Base-by-base conservation (phyloP, 768 basidiomycete species). In the Asterophora lycoperdoides region DNA sequence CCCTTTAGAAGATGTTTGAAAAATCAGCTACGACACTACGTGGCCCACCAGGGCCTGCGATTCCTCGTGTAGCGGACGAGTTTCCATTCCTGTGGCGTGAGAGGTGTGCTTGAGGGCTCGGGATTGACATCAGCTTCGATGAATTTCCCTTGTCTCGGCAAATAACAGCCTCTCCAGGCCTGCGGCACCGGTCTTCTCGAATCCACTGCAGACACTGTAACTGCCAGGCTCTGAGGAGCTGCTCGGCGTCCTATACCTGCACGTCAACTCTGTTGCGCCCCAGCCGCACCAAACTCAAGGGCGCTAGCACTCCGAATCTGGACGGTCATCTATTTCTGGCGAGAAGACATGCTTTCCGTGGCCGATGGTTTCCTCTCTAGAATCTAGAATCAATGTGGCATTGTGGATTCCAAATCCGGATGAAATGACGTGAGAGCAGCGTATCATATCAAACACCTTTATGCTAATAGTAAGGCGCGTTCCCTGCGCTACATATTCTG, bases 111-210 rank as follows among this genome's bases (percentile, higher is more conserved):
- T 23, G 23, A 23, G 23, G 23, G 23, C 23, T 6, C 6, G 30
- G 30, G 30, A 9, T 32, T 17, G 35, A 14, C 42, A 4, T 48
- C 33, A 23, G 23, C 23, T 49, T 64, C 57, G 63, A 63, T 60
- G 58, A 58, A 54, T 60, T 56, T 53, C 48, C 58, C 53, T 52
- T 60, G 58, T 59, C 60, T 43, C 29, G 42, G 42, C 30, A 20
- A 32, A 41, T 61, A 50, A 50, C 52, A 30, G 51, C 41, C 50
- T 56, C 45, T 32, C 13, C 4, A 32, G 30, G 39, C 47, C 39
- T 44, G 51, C 60, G 60, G 60, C 50, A 54, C 62, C 53, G 54
- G 29, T 38, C 49, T 38, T 55, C 26, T 46, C 45, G 41, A 44
- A 42, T 48, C 11, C 40, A 44, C 46, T 47, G 33, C 41, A n/a